phyloP scores from a whole-genome alignment of 2,329 filamentous ascomycete genomes.

The Colletotrichum sp. region DNA sequence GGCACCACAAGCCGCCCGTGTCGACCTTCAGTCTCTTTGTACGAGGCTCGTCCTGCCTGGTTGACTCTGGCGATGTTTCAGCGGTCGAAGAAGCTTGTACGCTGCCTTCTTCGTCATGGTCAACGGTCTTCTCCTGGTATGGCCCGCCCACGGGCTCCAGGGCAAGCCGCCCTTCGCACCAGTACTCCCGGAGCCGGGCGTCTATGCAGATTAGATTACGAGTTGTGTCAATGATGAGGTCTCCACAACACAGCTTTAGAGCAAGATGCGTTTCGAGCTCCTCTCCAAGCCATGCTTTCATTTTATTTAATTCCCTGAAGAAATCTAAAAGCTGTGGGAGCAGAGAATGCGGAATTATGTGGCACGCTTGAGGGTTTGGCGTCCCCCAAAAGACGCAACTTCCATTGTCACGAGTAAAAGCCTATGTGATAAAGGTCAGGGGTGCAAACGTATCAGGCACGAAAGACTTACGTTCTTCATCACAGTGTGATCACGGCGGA shows the following conservation, averaged over 20 bases:
- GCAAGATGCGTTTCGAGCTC: not conserved
- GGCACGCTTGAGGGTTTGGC: not conserved
- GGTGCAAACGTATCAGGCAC: rapidly evolving
- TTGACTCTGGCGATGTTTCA: too few species aligned
- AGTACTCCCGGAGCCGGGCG: not conserved
- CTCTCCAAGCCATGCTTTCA: not conserved
- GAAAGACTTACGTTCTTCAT: not conserved
- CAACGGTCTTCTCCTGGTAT: not conserved
- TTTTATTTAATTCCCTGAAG: rapidly evolving
- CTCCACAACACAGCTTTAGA: not conserved
- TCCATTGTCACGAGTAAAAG: not conserved
- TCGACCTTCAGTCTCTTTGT: not conserved
- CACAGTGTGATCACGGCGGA: not conserved
- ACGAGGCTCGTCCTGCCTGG: too few species aligned
- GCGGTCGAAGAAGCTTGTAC: not conserved
- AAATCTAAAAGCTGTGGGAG: not conserved
- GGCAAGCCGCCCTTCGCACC: not conserved
- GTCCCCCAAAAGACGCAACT: not conserved
- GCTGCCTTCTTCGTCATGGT: not conserved
- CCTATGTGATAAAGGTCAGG: not conserved
- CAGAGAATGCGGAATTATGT: not conserved
- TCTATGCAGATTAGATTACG: not conserved
- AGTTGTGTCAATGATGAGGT: not conserved
- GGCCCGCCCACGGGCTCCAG: not conserved
- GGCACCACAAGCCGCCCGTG: not conserved